Evolutionary conservation across 768 basidiomycete species (phyloP).

Genomic region (Macrolepiota dolichaula): DNA sequence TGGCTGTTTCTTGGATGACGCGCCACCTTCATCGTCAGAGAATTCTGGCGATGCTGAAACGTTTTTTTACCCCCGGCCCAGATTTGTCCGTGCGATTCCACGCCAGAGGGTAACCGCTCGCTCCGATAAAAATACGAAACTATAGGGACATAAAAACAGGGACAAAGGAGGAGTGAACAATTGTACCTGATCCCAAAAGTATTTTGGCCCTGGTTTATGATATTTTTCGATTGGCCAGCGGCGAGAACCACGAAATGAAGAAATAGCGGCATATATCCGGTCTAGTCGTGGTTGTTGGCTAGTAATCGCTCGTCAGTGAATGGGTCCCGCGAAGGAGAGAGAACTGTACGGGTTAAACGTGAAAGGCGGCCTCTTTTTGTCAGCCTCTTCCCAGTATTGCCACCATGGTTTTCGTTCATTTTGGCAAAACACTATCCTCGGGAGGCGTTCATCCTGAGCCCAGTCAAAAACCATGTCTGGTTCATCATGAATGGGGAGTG

Average conservation of each 20-base stretch:
- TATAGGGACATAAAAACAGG: background rate
- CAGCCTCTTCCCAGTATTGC: constrained; percentile 3
- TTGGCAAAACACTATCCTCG: background rate
- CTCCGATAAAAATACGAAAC: constrained; percentile 6
- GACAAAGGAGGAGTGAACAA: background rate
- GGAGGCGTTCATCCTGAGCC: background rate
- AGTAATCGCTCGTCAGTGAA: background rate
- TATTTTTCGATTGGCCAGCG: constrained; percentile 5
- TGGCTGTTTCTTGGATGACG: background rate
- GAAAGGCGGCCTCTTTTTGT: background rate
- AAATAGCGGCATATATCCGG: background rate
- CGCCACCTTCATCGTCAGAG: background rate
- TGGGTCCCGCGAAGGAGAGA: background rate
- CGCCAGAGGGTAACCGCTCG: constrained; percentile 1
- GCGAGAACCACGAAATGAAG: background rate
- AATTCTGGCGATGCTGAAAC: background rate
- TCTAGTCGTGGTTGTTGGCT: background rate
- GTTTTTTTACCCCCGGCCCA: background rate
- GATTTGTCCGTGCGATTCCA: constrained; percentile 9
- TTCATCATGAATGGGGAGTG: background rate
- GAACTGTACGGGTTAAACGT: background rate
- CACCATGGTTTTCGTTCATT: constrained; percentile 3
- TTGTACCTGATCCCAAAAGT: constrained; percentile 6
- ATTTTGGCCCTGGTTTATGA: background rate
- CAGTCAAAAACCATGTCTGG: background rate